A percentile compares a stretch with the other conserved stretches of the same genome.
phyloP scores from a whole-genome alignment of 2,329 filamentous ascomycete genomes.

The Chlorencoelia australis region DNA sequence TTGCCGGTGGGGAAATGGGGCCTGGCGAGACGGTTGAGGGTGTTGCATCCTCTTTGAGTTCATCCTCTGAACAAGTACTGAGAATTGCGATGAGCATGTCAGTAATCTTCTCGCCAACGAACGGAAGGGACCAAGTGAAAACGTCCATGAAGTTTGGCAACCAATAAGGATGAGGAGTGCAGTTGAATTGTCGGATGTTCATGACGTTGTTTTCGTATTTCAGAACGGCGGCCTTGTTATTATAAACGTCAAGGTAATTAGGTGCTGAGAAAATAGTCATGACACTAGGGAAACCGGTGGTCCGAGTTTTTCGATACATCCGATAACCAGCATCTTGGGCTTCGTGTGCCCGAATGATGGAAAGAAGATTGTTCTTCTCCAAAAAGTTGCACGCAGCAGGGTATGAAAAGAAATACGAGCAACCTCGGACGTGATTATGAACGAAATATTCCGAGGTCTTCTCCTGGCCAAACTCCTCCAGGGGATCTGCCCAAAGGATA shows the following conservation, averaged over 20 bases:
- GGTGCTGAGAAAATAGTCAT: constrained; percentile 99
- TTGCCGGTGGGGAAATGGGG: constrained; percentile 61
- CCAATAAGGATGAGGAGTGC: constrained; percentile 98
- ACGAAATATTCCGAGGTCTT: constrained; percentile 97
- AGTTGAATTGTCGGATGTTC: constrained; percentile 99
- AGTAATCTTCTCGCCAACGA: constrained; percentile 97
- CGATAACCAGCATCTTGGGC: constrained; percentile 97
- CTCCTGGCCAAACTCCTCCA: constrained; percentile 97
- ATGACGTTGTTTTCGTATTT: constrained; percentile 99
- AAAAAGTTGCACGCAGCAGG: constrained; percentile 93
- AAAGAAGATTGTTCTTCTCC: constrained; percentile 97
- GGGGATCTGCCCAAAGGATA: constrained; percentile 94
- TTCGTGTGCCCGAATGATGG: constrained; percentile 94
- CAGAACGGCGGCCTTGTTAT: constrained; percentile 97
- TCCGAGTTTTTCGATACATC: constrained; percentile 98
- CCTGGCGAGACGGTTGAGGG: constrained; percentile 51
- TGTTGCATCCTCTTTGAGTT: constrained; percentile 81
- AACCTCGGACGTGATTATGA: constrained; percentile 96
- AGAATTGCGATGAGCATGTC: constrained; percentile 99
- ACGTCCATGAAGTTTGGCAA: constrained; percentile 99
- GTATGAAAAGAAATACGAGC: constrained; percentile 99
- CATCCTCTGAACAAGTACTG: constrained; percentile 98
- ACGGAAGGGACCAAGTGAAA: constrained; percentile 98
- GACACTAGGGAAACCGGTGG: constrained; percentile 95
- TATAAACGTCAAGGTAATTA: constrained; percentile 98